These are phyloP conservation scores for Phytophthora litchii DNA, from an alignment of 352 stramenopile species.

Conservation along the genomic window DNA sequence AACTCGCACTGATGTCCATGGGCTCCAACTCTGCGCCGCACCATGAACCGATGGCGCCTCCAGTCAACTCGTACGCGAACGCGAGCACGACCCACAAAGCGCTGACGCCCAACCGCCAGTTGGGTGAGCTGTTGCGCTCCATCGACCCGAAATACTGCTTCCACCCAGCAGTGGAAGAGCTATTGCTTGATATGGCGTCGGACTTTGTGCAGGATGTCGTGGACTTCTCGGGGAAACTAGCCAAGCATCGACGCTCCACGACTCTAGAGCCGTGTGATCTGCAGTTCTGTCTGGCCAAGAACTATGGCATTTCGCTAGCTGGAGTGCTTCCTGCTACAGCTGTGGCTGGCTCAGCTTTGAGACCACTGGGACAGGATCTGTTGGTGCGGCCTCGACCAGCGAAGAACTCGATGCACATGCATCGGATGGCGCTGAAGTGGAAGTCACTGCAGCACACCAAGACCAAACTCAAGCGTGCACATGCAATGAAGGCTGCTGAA, in stretches of 20 bases:
- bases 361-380: conserved; percentile 62
- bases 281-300: conserved; percentile 86
- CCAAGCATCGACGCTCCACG: conserved; percentile 81
- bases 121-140: conserved; percentile 67
- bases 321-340: conserved; percentile 48
- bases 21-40: conserved; percentile 2
- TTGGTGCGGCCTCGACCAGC: conserved; percentile 57
- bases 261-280: conserved; percentile 75
- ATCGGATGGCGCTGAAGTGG: conserved; percentile 78
- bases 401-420: conserved; percentile 87
- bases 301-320: conserved; percentile 84
- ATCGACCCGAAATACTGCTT: conserved; percentile 79
- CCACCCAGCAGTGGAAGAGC: conserved; percentile 80
- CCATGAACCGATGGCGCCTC: conserved; percentile 35
- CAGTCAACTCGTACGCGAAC: conserved; percentile 47
- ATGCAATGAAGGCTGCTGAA: conserved; percentile 44
- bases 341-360: conserved; percentile 30
- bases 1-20: conserved; percentile 18
- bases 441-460: conserved; percentile 67
- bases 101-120: conserved; percentile 71
- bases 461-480: conserved; percentile 52
- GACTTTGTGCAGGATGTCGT: conserved; percentile 85
- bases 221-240: conserved; percentile 61
- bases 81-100: conserved; percentile 52
- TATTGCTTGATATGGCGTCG: conserved; percentile 82